Conservation (phyloP, 306 rosid genomes). For the Citrullus colocynthis region DNA sequence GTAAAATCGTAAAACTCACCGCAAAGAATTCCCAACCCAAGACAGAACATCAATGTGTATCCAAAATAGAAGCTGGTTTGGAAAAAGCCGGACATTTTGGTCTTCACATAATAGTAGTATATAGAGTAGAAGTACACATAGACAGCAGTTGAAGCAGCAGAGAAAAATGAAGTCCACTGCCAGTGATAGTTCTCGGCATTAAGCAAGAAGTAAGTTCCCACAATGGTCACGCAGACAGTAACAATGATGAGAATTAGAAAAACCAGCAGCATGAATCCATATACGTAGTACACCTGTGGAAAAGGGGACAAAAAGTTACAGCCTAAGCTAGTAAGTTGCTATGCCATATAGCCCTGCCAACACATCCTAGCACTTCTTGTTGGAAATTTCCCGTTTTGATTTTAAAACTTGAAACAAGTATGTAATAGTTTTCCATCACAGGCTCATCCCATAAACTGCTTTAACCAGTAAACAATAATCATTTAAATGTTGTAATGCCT, state of each 20-base stretch:
- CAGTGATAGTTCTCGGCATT: slow-evolving; percentile 99
- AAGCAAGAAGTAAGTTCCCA: slow-evolving; percentile 91
- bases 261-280: slow-evolving; percentile 97
- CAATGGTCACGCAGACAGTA: slow-evolving; percentile 95
- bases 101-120: slow-evolving; percentile 93
- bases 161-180: slow-evolving; percentile 99
- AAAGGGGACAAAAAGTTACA: slow-evolving; percentile 14
- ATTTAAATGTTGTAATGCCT: not conserved
- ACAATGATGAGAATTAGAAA: slow-evolving; percentile 83
- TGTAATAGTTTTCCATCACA: not conserved
- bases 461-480: not conserved
- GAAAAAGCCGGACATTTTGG: slow-evolving; percentile 99
- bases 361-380: not conserved
- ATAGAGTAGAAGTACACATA: slow-evolving; percentile 88
- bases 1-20: slow-evolving; percentile 42
- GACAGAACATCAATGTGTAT: slow-evolving; percentile 96
- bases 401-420: not conserved
- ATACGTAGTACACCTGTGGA: slow-evolving; percentile 93
- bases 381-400: not conserved
- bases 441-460: not conserved
- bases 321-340: not conserved
- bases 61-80: slow-evolving; percentile 99
- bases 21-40: slow-evolving; percentile 92
- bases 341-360: not conserved
- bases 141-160: slow-evolving; percentile 97